These are phyloP conservation scores for Ilex aquifolium DNA, from an alignment of 257 asterid species.

Conservation along the genomic window DNA sequence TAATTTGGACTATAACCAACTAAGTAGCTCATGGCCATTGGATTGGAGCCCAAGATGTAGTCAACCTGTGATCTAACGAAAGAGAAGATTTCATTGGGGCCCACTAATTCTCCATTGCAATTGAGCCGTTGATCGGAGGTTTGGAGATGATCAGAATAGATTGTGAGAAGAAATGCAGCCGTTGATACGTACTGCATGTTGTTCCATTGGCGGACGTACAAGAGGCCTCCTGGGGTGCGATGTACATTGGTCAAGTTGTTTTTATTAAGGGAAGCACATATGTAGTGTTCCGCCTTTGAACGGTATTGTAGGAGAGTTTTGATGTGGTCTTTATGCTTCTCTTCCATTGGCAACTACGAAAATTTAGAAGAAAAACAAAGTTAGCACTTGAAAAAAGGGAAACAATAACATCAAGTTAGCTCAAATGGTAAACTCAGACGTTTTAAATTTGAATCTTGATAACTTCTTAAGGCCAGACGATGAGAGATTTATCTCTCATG, in stretches of 20 bases:
- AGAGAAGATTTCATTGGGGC: constrained; percentile 39
- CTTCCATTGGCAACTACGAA: constrained; percentile 47
- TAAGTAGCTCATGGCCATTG: constrained; percentile 64
- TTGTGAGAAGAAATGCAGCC: constrained; percentile 43
- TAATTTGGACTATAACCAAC: constrained; percentile 61
- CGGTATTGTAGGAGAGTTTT: constrained; percentile 42
- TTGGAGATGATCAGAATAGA: constrained; percentile 60
- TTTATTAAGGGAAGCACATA: constrained; percentile 57
- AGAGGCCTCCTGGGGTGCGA: constrained; percentile 77
- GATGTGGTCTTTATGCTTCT: constrained; percentile 17
- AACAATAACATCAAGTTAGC: no score
- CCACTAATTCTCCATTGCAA: constrained; percentile 33
- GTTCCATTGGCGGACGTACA: constrained; percentile 87
- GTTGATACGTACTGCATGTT: constrained; percentile 85
- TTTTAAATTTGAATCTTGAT: no score
- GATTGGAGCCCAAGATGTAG: constrained; percentile 73
- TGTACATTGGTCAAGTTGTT: constrained; percentile 48
- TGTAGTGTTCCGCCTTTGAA: constrained; percentile 48
- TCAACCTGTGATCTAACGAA: constrained; percentile 63
- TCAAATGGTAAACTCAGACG: no score
- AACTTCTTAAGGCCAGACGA: no score
- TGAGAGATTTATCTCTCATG: no score
- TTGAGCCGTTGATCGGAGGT: constrained; percentile 34
- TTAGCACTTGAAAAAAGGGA: no score
- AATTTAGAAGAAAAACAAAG: neutral